Evolutionary conservation across 305 asterid species (phyloP), one percentile per base, ranked within the genome.

Genomic region (Fraxinus latifolia): DNA sequence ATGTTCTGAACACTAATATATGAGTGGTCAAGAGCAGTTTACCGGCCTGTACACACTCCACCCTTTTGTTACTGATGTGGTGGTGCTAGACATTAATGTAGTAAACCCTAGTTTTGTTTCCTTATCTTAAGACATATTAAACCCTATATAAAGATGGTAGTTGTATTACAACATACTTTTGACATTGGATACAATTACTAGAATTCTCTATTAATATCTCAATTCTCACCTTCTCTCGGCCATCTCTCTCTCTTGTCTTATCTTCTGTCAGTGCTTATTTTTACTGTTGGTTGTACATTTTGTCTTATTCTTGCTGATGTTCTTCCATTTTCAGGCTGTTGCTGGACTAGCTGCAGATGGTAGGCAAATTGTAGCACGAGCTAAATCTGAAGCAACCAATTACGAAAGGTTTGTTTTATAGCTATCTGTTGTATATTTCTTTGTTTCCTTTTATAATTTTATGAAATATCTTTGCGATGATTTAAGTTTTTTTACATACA

Each of bases 281-380:
- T 33, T 33, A 33, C 37, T 33, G 7, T 33, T 33, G 7, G 37
- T 33, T 33, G 37, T 33, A 4, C 37, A 33, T 33, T 33, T 33
- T 33, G 4, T 33, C 1, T 33, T 33, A 33, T 33, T 33, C 32
- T 65, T 36, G 76, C 47, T 83, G 78, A 74, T 58, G 29, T 55
- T 78, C 83, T 72, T 62, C 77, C 73, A 32, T 62, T 53, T 80
- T 42, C 80, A 93, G 96, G 95, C 93, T 83, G 95, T 92, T 83
- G 97, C 96, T 70, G 97, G 97, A 32, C 82, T 93, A 73, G 97
- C 97, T 84, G 97, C 96, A 34, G 97, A 93, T 84, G 97, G 97
- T 23, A 82, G 96, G 80, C 96, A 93, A 85, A 93, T 93, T 87
- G 96, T 93, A 78, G 86, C 95, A 29, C 83, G 97, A 58, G 92